Percentiles rank a stretch among this genome's conserved stretches.
Evolutionary conservation across 1,139 yeast genomes (phyloP).

Genomic region (Groenewaldozyma auringiensis): DNA sequence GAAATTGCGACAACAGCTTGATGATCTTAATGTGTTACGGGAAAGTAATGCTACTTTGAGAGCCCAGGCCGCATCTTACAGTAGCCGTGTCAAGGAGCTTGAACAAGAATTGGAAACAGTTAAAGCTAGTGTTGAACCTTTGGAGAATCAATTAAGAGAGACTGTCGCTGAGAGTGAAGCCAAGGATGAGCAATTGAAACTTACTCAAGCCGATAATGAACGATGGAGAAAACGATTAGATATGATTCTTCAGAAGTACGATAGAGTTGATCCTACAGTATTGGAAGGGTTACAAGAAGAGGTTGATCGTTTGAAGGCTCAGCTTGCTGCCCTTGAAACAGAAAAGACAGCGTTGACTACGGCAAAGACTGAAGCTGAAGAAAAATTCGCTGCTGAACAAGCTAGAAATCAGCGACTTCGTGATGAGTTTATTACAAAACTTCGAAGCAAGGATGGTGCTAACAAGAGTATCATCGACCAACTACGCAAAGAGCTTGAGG

Average conservation of each 20-base stretch:
- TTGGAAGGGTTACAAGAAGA: slow-evolving; percentile 30
- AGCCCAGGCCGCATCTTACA: slow-evolving; percentile 38
- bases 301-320: slow-evolving; percentile 30
- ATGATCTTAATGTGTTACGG: slow-evolving; percentile 60
- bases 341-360: slow-evolving; percentile 9
- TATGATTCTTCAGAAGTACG: slow-evolving; percentile 41
- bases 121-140: slow-evolving; percentile 29
- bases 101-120: slow-evolving; percentile 32
- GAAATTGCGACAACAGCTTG: slow-evolving; percentile 52
- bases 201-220: slow-evolving; percentile 38
- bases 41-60: slow-evolving; percentile 69
- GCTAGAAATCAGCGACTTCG: slow-evolving; percentile 21
- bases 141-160: slow-evolving; percentile 32
- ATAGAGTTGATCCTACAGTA: slow-evolving; percentile 43
- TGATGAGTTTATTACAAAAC: slow-evolving; percentile 27
- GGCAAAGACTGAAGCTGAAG: slow-evolving; percentile 6
- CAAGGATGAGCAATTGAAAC: slow-evolving; percentile 36
- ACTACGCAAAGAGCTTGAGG: slow-evolving; percentile 26
- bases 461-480: slow-evolving; percentile 24
- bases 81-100: slow-evolving; percentile 28
- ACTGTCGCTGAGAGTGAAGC: slow-evolving; percentile 36
- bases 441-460: slow-evolving; percentile 19
- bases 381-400: slow-evolving; percentile 11
- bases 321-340: slow-evolving; percentile 12
- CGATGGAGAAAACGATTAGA: slow-evolving; percentile 49